These are phyloP conservation scores for Ceratocystis variospora DNA, from an alignment of 2,329 filamentous ascomycete genomes.

Conservation along the genomic window DNA sequence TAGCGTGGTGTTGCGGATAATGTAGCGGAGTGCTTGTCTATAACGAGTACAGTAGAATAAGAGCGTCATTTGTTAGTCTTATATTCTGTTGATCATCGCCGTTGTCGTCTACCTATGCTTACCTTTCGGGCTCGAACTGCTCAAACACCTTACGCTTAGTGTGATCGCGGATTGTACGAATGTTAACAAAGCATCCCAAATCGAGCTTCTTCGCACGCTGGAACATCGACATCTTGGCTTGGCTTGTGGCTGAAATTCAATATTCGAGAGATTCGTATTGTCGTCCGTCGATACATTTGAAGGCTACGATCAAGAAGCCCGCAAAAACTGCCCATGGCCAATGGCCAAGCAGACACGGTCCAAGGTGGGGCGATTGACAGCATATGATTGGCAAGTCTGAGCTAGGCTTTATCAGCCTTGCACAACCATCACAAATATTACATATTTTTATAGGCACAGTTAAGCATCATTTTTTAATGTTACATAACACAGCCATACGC, in stretches of 20 bases:
- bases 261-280: background rate
- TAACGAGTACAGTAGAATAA: constrained; percentile 2
- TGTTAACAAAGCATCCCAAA: constrained; percentile 74
- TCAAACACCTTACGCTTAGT: constrained; percentile 91
- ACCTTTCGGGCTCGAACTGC: constrained; percentile 79
- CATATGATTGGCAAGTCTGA: constrained; percentile 1
- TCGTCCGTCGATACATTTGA: constrained; percentile 1
- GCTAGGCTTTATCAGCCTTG: constrained; percentile 12
- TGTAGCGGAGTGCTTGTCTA: constrained; percentile 85
- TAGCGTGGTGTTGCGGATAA: constrained; percentile 83
- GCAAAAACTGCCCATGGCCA: constrained; percentile 1
- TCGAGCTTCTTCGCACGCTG: constrained; percentile 72
- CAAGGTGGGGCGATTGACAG: constrained; percentile 3
- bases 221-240: constrained; percentile 63
- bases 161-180: constrained; percentile 80
- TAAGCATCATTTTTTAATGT: background rate
- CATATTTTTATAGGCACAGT: background rate
- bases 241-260: background rate
- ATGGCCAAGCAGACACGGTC: background rate
- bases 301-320: background rate
- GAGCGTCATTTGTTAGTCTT: background rate
- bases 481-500: background rate
- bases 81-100: background rate
- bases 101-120: background rate
- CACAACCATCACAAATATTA: background rate